These are phyloP conservation scores for Calonectria pseudoreteaudii DNA, from an alignment of 2,329 filamentous ascomycete genomes.

Conservation along the genomic window DNA sequence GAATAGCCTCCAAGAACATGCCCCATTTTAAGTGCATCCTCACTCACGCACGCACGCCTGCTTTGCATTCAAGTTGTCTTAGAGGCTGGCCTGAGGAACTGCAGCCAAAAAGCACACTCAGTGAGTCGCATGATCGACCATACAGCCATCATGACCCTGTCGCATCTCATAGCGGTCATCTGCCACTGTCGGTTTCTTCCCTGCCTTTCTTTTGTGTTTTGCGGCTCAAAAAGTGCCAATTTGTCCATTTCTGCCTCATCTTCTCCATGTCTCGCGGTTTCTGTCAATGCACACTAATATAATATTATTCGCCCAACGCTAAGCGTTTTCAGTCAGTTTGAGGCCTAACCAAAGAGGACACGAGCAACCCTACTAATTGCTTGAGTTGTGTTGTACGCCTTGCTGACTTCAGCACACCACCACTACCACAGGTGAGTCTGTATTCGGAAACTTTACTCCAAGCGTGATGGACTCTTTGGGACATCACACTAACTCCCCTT, in stretches of 20 bases:
- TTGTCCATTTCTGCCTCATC: neutral
- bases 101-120: slow-evolving; percentile 6
- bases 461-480: neutral
- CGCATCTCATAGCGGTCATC: slow-evolving; percentile 15
- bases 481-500: slow-evolving; percentile 19
- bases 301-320: neutral
- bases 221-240: neutral
- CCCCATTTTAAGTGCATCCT: slow-evolving; percentile 11
- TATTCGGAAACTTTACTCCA: slow-evolving; percentile 26
- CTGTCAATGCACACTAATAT: neutral
- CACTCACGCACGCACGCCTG: slow-evolving; percentile 21
- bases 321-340: neutral
- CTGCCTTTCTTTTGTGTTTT: neutral
- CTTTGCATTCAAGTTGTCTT: slow-evolving; percentile 22
- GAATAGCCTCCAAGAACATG: slow-evolving; percentile 15
- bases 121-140: slow-evolving; percentile 19
- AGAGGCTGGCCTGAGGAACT: slow-evolving; percentile 13
- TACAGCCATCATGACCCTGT: slow-evolving; percentile 13
- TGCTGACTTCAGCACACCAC: slow-evolving; percentile 23
- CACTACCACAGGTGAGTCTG: slow-evolving; percentile 23
- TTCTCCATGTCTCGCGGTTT: neutral
- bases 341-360: neutral
- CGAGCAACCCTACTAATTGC: neutral
- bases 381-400: neutral
- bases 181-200: slow-evolving; percentile 10